Conservation (phyloP, 257 asterid genomes). For the Solanum stenotomum region DNA sequence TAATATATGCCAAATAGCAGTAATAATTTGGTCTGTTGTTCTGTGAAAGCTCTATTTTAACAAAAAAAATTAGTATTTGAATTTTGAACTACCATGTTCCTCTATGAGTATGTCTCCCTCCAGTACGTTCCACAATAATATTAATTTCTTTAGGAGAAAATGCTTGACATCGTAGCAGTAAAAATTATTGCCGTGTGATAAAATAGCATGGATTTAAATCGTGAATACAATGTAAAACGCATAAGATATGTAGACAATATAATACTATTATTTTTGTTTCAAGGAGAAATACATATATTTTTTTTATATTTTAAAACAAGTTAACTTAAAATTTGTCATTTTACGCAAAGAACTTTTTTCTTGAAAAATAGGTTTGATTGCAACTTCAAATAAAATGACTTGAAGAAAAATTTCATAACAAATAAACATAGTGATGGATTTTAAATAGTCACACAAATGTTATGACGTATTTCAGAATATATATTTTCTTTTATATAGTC, state of each 20-base stretch:
- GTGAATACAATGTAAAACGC: neutral
- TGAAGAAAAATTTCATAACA: too few species aligned
- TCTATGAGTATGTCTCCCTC: neutral
- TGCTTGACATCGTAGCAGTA: neutral
- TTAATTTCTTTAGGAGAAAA: neutral
- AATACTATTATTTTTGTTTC: neutral
- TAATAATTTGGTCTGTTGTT: slow-evolving; percentile 16
- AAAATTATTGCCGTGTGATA: neutral
- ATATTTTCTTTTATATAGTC: too few species aligned
- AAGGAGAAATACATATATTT: neutral
- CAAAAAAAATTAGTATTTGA: neutral
- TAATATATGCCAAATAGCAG: neutral
- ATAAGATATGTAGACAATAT: neutral
- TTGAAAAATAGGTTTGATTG: neutral
- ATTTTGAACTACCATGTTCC: neutral
- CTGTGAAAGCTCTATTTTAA: slow-evolving; percentile 13
- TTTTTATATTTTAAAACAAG: neutral
- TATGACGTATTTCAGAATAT: too few species aligned
- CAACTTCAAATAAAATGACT: neutral
- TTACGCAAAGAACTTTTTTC: neutral
- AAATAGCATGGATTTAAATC: too few species aligned
- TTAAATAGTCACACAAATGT: too few species aligned
- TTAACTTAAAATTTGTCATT: neutral
- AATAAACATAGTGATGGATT: neutral
- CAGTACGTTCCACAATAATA: neutral